Base-by-base conservation (phyloP, 1,139 yeast genomes). In the Pichia sp. region DNA sequence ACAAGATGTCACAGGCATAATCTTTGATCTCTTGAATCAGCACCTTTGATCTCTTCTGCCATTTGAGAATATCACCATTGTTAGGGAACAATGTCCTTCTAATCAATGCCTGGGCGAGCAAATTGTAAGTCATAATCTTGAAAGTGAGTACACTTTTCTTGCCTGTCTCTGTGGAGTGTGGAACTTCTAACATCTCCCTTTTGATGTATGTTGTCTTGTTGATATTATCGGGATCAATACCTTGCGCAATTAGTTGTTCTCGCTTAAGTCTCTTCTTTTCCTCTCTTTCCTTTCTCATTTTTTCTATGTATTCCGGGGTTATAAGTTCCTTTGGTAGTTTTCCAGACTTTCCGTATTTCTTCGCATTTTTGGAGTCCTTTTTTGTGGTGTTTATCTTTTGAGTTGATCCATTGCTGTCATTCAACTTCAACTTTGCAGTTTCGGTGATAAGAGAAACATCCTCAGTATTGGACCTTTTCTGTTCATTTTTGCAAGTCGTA, bases 21-120 rank as follows among this genome's bases (percentile, higher is more conserved):
- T 73, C 63, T 30, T 62, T 62, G 35, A 88, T 58, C 53, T 88
- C 96, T 5, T 66, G 65, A 7, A 77, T 53, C 14, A 87, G 58
- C 0, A 78, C 83, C 37, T 66, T 66, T 0, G 87, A 78, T 41
- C 96, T 62, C 42, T 69, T 70, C 26, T 66, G 63, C 96, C 96
- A 88, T 53, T 85, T 86, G 38, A 88, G 61, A 0, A 88, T 87
- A 35, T 72, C 69, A 0, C 93, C 96, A 54, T 81, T 84, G 2
- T 84, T 78, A 1, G 96, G 96, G 47, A 85, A 87, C 41, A 85
- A 56, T 30, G 70, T 74, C 34, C 96, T 63, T 50, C 95, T 65
- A 28, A 87, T 82, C 44, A 87, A 62, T 0, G 91, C 75, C 52
- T 87, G 97, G 0, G 96, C 96, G 27, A 87, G 60, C 25, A 83